Base-by-base conservation (phyloP, 2,329 filamentous ascomycete species). In the Sodiomyces alkalinus region DNA sequence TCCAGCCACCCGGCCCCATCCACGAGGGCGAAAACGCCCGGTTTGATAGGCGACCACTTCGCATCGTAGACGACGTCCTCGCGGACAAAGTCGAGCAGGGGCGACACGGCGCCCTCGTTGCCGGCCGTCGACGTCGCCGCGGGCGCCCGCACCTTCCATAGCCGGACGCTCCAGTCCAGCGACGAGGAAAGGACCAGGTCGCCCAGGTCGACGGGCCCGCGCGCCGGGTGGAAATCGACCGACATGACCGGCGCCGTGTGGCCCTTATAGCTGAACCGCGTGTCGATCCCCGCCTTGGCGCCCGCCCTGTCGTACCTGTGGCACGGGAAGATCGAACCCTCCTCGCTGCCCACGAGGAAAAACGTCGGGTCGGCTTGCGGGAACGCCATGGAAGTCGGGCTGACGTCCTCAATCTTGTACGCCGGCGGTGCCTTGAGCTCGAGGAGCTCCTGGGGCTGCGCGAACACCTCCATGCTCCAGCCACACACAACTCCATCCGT, bases 31-130 rank as follows among this genome's bases (percentile, higher is more conserved):
- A 98, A 98, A 7, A 98, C 81, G 20, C 85, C 86, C 1, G 90
- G 90, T 49, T 90, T 87, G 39, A 90, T 71, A 0, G 90, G 90
- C 10, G 83, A 92, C 92, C 92, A 98, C 29, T 77, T 78, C 3
- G 83, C 86, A 49, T 94, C 87, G 55, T 98, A 98, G 28, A 98
- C 86, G 13, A 94, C 77, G 44, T 98, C 92, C 55, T 98, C 92
- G 30, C 90, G 78, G 13, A 80, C 77, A 46, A 98, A 83, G 38
- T 96, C 85, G 9, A 96, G 66, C 16, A 98, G 62, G 0, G 90
- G 90, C 3, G 67, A 54, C 17, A 87, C 74, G 19, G 55, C 51
- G 22, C 60, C 57, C 37, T 68, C 62, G 40, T 60, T 40, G 9
- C 58, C 63, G 16, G 64, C 62, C 1, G 76, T 76, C 11, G 71